A percentile compares a stretch with the other conserved stretches of the same genome.
Conservation (phyloP, 1,284 basidiomycete species). For the Leccinum glutinopallens region DNA sequence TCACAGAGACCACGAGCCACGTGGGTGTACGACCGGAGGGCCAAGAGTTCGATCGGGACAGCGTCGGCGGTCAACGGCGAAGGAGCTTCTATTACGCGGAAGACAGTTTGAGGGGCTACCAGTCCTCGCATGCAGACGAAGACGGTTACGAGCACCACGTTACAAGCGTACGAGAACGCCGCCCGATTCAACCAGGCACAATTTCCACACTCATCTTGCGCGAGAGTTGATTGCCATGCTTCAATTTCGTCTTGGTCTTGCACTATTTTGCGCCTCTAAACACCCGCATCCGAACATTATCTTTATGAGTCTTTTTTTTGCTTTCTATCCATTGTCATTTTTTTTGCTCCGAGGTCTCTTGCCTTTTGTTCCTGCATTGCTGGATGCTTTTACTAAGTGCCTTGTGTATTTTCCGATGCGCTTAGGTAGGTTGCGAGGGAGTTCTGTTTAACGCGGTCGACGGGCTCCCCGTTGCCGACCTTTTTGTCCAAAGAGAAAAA, state of each 20-base stretch:
- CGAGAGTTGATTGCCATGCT: conserved; percentile 9
- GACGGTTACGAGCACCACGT: conserved; percentile 33
- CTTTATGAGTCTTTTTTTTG: conserved; percentile 13
- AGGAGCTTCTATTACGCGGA: conserved; percentile 83
- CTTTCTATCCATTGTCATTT: not conserved
- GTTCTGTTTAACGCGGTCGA: conserved; percentile 5
- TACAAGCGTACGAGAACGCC: conserved; percentile 49
- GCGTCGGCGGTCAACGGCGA: conserved; percentile 66
- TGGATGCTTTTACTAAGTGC: conserved; percentile 22
- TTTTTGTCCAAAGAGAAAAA: not conserved
- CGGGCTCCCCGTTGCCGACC: not conserved
- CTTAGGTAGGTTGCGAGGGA: conserved; percentile 24
- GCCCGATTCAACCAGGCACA: conserved; percentile 50
- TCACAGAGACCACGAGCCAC: conserved; percentile 51
- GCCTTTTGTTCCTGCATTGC: conserved; percentile 16
- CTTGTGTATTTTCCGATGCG: conserved; percentile 28
- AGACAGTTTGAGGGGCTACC: conserved; percentile 68
- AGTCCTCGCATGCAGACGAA: conserved; percentile 34
- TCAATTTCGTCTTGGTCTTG: not conserved
- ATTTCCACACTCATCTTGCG: conserved; percentile 69
- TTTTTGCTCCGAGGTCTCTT: conserved; percentile 7
- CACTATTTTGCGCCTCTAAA: not conserved
- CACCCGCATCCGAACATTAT: conserved; percentile 5
- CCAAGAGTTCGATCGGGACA: conserved; percentile 73
- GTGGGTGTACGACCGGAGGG: conserved; percentile 51